Evolutionary conservation across 1,284 basidiomycete species (phyloP).

Genomic region (Rhodotorula sp.): DNA sequence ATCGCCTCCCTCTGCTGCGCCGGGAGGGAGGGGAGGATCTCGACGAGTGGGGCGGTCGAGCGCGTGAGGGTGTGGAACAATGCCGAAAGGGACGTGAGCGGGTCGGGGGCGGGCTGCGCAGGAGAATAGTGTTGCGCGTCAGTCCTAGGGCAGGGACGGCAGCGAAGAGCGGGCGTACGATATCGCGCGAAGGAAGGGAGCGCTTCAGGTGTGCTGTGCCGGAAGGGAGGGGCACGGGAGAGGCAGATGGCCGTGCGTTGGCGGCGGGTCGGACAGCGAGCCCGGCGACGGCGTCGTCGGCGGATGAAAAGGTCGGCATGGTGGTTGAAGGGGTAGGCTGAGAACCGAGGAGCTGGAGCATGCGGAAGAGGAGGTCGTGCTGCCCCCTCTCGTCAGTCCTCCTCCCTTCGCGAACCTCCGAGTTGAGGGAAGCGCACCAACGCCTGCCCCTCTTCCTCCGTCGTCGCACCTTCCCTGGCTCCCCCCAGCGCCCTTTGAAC

Average conservation of each 20-base stretch:
- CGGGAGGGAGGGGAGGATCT: not conserved
- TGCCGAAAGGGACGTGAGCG: not conserved
- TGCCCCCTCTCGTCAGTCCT: not conserved
- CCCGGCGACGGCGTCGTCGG: not conserved
- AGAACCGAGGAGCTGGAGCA: not conserved
- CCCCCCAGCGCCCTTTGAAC: too few relatives aligned
- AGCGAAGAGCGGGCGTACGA: not conserved
- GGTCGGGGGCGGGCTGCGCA: not conserved
- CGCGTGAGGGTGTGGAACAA: not conserved
- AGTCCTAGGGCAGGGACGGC: too few relatives aligned
- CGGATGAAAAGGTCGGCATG: too few relatives aligned
- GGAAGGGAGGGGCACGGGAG: not conserved
- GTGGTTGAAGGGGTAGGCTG: not conserved
- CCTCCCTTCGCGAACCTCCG: not conserved
- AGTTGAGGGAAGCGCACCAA: not conserved
- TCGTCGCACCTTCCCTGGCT: too few relatives aligned
- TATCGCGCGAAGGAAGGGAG: not conserved
- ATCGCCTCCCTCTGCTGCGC: not conserved
- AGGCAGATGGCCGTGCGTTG: not conserved
- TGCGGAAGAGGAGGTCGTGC: slow-evolving; percentile 14
- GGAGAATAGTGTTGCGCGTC: not conserved
- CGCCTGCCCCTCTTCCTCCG: too few relatives aligned
- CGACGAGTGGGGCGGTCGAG: not conserved
- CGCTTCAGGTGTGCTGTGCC: not conserved
- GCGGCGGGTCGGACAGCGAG: not conserved